These are phyloP conservation scores for Populus ilicifolia DNA, from an alignment of 345 rosid genomes.

Conservation along the genomic window DNA sequence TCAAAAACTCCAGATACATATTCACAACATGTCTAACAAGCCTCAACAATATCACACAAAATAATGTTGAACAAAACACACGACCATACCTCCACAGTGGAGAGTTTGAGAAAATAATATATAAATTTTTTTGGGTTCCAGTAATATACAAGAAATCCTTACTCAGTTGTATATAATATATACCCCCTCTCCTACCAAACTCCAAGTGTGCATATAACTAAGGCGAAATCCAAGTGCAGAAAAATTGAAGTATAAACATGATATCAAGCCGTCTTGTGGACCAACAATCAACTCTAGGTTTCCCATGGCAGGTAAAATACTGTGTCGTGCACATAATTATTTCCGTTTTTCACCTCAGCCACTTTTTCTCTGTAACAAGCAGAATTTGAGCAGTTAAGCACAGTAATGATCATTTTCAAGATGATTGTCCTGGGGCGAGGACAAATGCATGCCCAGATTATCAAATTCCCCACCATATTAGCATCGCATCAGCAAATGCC, in stretches of 20 bases:
- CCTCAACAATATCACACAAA: slow-evolving; percentile 32
- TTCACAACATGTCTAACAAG: slow-evolving; percentile 17
- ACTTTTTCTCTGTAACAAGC: slow-evolving; percentile 67
- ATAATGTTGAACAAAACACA: slow-evolving; percentile 25
- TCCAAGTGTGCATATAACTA: background rate
- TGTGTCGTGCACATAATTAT: background rate
- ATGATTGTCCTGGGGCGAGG: background rate
- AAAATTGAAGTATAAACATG: slow-evolving; percentile 16
- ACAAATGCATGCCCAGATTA: background rate
- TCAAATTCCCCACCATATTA: background rate
- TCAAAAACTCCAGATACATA: slow-evolving; percentile 25
- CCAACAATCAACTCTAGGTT: slow-evolving; percentile 10
- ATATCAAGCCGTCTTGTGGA: background rate
- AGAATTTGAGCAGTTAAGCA: slow-evolving; percentile 2
- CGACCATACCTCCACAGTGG: slow-evolving; percentile 7
- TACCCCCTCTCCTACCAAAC: slow-evolving; percentile 2
- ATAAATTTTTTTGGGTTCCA: background rate
- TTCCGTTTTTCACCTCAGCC: slow-evolving; percentile 62
- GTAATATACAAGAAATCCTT: slow-evolving; percentile 30
- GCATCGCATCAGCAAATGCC: background rate
- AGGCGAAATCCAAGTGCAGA: background rate
- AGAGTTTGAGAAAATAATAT: slow-evolving; percentile 8
- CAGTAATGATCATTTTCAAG: background rate
- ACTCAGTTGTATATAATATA: slow-evolving; percentile 11
- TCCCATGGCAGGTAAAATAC: slow-evolving; percentile 8